Base-by-base conservation (phyloP, 208 protist genomes). In the Phytomonas sp. region DNA sequence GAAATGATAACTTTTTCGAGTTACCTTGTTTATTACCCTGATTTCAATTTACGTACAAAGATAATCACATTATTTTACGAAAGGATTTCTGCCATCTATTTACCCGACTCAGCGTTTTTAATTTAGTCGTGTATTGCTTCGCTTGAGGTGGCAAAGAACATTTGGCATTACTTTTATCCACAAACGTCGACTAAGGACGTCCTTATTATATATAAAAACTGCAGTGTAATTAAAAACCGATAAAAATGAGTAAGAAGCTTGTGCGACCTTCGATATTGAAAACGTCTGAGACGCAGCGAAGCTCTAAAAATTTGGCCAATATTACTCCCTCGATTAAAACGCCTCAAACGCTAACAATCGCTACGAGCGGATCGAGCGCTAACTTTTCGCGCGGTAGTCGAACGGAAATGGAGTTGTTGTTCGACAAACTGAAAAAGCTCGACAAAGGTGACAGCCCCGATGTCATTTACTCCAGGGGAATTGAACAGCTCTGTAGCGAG, bases 331-430 rank as follows among this genome's bases (percentile, higher is more conserved):
- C 40, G 1, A 46, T 46, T 1, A 46, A 46, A 20, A 46, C 40
- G 0, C 40, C 40, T 46, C 40, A 46, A 20, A 15, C 40, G 40
- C 13, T 20, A 9, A 17, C 40, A 9, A 46, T 46, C 7, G 1
- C 40, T 9, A 20, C 40, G 40, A 46, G 40, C 40, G 40, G 40
- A 1, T 46, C 40, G 13, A 46, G 40, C 11, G 7, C 11, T 9
- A 46, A 46, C 15, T 46, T 46, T 20, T 23, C 40, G 13, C 40
- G 40, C 40, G 11, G 65, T 8, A 68, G 63, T 20, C 70, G 84
- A 17, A 87, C 65, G 51, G 86, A 92, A 36, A 85, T 90, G 78
- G 89, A 92, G 62, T 32, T 37, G 8, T 33, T 79, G 30, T 95
- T 89, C 73, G 86, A 95, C 28, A 70, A 72, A 23, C 62, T 89